Conservation (phyloP, 2,329 filamentous ascomycete genomes). For the Colletotrichum noveboracense region DNA sequence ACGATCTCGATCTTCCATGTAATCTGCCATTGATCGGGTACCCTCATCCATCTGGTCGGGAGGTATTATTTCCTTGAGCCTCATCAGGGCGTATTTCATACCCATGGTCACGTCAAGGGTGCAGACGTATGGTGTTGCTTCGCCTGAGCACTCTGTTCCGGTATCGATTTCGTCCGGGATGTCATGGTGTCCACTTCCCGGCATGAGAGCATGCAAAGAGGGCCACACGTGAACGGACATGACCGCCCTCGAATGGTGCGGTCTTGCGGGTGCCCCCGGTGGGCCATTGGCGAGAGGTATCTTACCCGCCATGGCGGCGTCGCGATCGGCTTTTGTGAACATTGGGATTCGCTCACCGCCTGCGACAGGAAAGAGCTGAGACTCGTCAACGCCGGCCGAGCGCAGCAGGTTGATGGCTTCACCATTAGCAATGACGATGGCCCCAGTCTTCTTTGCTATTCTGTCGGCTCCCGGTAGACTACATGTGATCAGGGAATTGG, state of each 20-base stretch:
- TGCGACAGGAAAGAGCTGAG: slow-evolving; percentile 25
- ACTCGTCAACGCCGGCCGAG: slow-evolving; percentile 25
- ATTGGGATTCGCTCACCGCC: slow-evolving; percentile 29
- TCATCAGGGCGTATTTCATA: background rate
- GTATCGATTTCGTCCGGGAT: background rate
- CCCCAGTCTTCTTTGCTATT: slow-evolving; percentile 27
- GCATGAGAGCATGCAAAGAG: slow-evolving; percentile 28
- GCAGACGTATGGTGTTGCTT: background rate
- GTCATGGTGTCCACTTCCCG: background rate
- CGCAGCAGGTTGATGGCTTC: slow-evolving; percentile 28
- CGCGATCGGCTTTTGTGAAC: slow-evolving; percentile 16
- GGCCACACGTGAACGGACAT: slow-evolving; percentile 27
- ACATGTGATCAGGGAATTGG: background rate
- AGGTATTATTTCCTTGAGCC: background rate
- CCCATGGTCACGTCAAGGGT: background rate
- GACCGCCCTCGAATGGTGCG: background rate
- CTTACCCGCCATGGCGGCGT: background rate
- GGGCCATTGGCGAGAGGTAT: background rate
- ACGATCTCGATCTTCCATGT: background rate
- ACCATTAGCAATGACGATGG: slow-evolving; percentile 26
- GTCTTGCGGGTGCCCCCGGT: background rate
- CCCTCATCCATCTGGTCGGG: background rate
- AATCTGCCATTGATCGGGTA: background rate
- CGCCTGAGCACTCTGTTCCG: background rate
- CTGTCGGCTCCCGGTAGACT: slow-evolving; percentile 29